Conservation (phyloP, 2,329 filamentous ascomycete genomes). For the Penicillium sp. region DNA sequence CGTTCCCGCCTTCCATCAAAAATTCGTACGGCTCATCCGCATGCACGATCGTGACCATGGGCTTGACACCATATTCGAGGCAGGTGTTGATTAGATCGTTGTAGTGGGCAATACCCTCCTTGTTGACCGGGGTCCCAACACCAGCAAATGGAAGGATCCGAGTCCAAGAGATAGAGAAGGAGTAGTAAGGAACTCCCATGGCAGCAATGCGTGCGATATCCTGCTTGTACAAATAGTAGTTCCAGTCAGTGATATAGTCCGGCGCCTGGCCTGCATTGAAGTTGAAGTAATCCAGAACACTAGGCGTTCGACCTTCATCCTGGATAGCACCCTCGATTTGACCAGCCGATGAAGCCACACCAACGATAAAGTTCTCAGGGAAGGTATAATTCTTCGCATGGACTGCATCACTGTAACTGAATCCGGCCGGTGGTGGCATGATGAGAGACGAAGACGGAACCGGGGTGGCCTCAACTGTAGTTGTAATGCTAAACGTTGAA, state of each 20-base stretch:
- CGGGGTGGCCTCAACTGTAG: not conserved
- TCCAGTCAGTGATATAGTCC: constrained; percentile 6
- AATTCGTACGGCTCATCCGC: constrained; percentile 1
- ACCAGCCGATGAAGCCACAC: not conserved
- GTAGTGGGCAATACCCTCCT: constrained; percentile 8
- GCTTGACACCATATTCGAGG: constrained; percentile 5
- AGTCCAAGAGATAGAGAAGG: constrained; percentile 6
- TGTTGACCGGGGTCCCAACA: constrained; percentile 5
- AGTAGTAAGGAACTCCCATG: not conserved
- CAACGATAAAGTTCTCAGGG: not conserved
- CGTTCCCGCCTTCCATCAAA: not conserved
- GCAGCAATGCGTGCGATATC: constrained; percentile 3
- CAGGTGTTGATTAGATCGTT: constrained; percentile 7
- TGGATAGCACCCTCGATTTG: not conserved
- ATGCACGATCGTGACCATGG: constrained; percentile 7
- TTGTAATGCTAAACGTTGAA: not conserved
- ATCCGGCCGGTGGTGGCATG: not conserved
- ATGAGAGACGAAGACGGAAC: constrained; percentile 1
- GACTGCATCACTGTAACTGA: not conserved
- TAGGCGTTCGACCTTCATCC: not conserved
- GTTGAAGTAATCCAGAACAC: constrained; percentile 4
- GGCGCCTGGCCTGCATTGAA: not conserved
- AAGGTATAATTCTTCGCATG: not conserved
- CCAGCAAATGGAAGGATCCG: constrained; percentile 7
- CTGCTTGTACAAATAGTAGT: constrained; percentile 9